Evolutionary conservation across 768 basidiomycete species (phyloP).

Genomic region (Tylopilus rubrobrunneus): DNA sequence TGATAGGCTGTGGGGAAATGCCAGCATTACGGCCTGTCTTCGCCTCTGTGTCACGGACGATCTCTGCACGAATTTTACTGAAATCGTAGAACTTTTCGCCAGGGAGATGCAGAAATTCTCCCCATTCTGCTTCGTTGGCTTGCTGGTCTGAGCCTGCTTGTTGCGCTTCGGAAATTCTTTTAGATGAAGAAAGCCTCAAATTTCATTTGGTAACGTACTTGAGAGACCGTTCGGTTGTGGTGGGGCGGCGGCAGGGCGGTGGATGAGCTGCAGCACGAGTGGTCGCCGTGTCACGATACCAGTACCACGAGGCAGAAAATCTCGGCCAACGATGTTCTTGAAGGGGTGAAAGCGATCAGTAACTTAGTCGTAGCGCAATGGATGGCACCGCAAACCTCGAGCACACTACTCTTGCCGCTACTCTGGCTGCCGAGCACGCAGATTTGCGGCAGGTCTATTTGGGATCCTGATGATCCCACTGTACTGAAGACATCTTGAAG

Average conservation of each 20-base stretch:
- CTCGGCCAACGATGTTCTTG: conserved; percentile 96
- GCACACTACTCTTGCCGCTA: conserved; percentile 90
- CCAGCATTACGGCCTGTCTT: conserved; percentile 99
- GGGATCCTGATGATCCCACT: conserved; percentile 70
- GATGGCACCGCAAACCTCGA: conserved; percentile 56
- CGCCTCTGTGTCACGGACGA: conserved; percentile 93
- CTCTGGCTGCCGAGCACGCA: conserved; percentile 90
- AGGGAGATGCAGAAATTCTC: conserved; percentile 95
- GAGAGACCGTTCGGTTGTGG: conserved; percentile 41
- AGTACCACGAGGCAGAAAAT: conserved; percentile 97
- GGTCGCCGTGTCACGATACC: conserved; percentile 98
- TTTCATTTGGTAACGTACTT: conserved; percentile 32
- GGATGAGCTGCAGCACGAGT: conserved; percentile 92
- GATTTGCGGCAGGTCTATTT: conserved; percentile 89
- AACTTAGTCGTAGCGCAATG: background rate
- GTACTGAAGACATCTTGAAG: conserved; percentile 89
- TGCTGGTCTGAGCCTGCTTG: conserved; percentile 57
- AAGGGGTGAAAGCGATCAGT: conserved; percentile 7
- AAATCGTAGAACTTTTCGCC: conserved; percentile 99
- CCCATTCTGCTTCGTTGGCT: conserved; percentile 96
- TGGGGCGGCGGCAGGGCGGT: conserved; percentile 60
- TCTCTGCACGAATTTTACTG: conserved; percentile 93
- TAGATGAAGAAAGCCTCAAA: background rate
- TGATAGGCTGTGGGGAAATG: conserved; percentile 96
- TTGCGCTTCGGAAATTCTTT: conserved; percentile 18